Base-by-base conservation (phyloP, 1,139 yeast genomes). In the Magnusiomyces tetraspermus region DNA sequence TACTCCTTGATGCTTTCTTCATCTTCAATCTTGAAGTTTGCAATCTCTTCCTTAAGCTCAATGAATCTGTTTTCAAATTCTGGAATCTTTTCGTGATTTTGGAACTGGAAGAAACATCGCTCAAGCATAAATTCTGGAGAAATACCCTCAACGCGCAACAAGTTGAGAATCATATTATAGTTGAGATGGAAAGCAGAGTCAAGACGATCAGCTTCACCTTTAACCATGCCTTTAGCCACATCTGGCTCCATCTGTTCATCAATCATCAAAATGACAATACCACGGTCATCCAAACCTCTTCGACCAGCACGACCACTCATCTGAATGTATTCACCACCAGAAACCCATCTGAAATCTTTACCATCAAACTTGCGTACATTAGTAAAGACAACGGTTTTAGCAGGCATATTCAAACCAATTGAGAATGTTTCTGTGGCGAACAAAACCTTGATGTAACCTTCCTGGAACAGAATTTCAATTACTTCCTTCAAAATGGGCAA, bases 251-350 rank as follows among this genome's bases (percentile, higher is more conserved):
- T 94, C 66, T 90, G 92, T 67, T 92, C 97, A 68, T 92, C 97
- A 68, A 92, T 89, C 98, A 94, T 94, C 86, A 94, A 85, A 62
- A 94, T 92, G 52, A 94, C 98, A 67, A 92, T 90, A 72, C 99
- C 99, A 66, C 97, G 83, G 67, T 92, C 97, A 76, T 94, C 99
- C 60, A 94, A 78, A 63, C 99, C 98, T 77, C 99, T 86, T 76
- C 99, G 90, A 63, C 99, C 99, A 19, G 99, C 99, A 72, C 99
- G 83, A 58, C 99, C 99, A 44, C 97, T 87, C 99, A 92, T 92
- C 72, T 94, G 99, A 63, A 92, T 94, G 70, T 92, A 94, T 71
- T 94, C 99, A 73, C 98, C 99, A 55, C 97, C 97, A 53, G 96
- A 87, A 42, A 94, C 96, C 97, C 97, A 92, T 70, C 99, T 82